These are phyloP conservation scores for Athelia psychrophila DNA, from an alignment of 1,284 basidiomycete genomes.

Conservation along the genomic window DNA sequence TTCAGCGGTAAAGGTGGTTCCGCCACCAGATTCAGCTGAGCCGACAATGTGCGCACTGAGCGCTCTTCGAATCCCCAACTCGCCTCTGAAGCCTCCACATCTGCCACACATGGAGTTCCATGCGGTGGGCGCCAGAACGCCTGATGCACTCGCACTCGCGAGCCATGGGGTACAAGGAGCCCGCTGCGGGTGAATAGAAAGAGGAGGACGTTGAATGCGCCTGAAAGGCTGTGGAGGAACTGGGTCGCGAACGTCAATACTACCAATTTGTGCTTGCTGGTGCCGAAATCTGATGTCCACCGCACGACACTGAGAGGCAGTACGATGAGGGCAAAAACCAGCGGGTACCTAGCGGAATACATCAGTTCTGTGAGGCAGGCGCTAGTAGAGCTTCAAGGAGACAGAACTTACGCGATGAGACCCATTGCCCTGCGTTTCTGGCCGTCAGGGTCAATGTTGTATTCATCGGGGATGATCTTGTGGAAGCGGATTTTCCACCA, in stretches of 20 bases:
- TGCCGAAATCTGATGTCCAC: slow-evolving; percentile 10
- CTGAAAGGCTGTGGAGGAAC: slow-evolving; percentile 11
- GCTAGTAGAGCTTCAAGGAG: not conserved
- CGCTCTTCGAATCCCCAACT: too few species aligned
- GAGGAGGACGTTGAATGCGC: slow-evolving; percentile 7
- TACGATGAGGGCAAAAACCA: slow-evolving; percentile 16
- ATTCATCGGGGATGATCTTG: not conserved
- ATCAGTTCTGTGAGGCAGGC: not conserved
- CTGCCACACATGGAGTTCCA: too few species aligned
- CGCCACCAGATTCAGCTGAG: too few species aligned
- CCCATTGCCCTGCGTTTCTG: not conserved
- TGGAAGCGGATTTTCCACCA: not conserved
- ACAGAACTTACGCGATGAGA: not conserved
- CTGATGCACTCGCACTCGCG: too few species aligned
- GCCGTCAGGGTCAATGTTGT: not conserved
- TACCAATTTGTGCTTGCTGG: slow-evolving; percentile 19
- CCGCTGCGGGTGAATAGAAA: slow-evolving; percentile 7
- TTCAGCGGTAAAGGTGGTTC: too few species aligned
- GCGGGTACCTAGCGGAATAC: slow-evolving; percentile 20
- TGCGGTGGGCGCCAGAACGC: too few species aligned
- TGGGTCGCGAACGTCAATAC: slow-evolving; percentile 14
- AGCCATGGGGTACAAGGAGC: not conserved
- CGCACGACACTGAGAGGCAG: slow-evolving; percentile 15
- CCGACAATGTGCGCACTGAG: too few species aligned
- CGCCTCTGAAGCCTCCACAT: too few species aligned